A percentile compares a stretch with the other conserved stretches of the same genome.
Conservation (phyloP, 2,329 filamentous ascomycete genomes). For the Dothiorella sarmentorum region DNA sequence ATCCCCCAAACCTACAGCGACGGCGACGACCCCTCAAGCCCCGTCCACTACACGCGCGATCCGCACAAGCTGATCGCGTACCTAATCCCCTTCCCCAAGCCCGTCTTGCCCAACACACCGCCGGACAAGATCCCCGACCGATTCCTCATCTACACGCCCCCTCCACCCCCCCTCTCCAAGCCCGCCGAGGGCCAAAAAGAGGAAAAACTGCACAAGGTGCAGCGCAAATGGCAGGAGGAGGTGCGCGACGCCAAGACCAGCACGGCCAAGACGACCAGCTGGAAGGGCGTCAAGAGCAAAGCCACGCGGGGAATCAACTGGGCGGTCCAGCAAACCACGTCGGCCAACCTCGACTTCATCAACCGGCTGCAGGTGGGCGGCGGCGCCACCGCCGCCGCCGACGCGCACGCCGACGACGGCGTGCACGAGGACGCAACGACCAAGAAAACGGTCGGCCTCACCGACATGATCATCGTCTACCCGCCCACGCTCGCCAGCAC, state of each 20-base stretch:
- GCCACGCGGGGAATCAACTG: conserved; percentile 40
- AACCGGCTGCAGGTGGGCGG: conserved; percentile 39
- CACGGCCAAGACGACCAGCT: conserved; percentile 39
- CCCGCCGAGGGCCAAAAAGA: conserved; percentile 44
- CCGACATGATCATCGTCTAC: conserved; percentile 43
- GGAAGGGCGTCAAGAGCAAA: conserved; percentile 43
- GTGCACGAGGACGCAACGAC: conserved; percentile 21
- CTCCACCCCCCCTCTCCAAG: conserved; percentile 40
- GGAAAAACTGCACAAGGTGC: conserved; percentile 40
- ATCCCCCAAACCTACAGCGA: not conserved
- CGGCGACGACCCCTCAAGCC: conserved; percentile 24
- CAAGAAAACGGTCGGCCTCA: conserved; percentile 36
- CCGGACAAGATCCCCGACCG: conserved; percentile 36
- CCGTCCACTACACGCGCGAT: conserved; percentile 41
- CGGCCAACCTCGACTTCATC: conserved; percentile 44
- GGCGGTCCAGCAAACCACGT: conserved; percentile 41
- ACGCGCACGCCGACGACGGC: not conserved
- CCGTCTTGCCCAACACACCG: conserved; percentile 32
- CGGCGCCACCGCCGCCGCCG: conserved; percentile 9
- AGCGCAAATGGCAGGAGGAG: conserved; percentile 47
- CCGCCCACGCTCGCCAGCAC: conserved; percentile 30
- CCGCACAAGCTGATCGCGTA: conserved; percentile 44
- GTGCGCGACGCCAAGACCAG: conserved; percentile 42
- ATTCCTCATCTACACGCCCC: conserved; percentile 46
- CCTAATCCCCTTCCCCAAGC: conserved; percentile 45